A percentile compares a stretch with the other conserved stretches of the same genome.
phyloP scores from a whole-genome alignment of 2,329 filamentous ascomycete genomes.

The Phyllosticta paracitricarpa region DNA sequence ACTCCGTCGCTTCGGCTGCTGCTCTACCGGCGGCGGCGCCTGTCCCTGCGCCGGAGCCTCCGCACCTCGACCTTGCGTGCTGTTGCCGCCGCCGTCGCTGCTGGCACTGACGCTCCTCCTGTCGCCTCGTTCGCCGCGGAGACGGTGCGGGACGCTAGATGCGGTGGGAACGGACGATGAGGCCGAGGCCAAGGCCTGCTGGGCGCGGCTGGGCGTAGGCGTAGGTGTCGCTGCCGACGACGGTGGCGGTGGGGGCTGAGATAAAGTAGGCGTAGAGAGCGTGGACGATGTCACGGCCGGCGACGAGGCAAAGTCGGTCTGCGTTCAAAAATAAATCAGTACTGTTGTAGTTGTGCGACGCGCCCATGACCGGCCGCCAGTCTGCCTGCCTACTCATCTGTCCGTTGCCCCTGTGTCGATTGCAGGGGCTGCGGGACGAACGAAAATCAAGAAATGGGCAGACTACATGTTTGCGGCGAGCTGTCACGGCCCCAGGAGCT shows the following conservation, averaged over 20 bases:
- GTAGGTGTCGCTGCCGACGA: not conserved
- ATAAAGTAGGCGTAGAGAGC: not conserved
- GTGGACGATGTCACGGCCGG: not conserved
- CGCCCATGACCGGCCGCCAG: not conserved
- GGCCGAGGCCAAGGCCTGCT: not conserved
- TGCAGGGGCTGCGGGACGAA: not conserved
- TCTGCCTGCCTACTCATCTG: not conserved
- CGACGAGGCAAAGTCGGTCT: not conserved
- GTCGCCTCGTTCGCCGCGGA: not conserved
- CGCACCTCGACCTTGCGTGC: not conserved
- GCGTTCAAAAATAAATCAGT: not conserved
- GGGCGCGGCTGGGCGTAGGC: not conserved
- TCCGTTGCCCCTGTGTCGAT: not conserved
- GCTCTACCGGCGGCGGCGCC: slow-evolving; percentile 11
- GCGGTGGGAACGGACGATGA: not conserved
- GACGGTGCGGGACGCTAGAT: not conserved
- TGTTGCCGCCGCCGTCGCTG: not conserved
- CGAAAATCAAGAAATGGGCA: not conserved
- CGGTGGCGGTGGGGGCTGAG: not conserved
- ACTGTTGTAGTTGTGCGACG: not conserved
- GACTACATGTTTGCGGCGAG: slow-evolving; percentile 13
- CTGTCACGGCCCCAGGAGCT: not conserved
- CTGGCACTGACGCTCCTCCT: not conserved
- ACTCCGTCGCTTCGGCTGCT: slow-evolving; percentile 16
- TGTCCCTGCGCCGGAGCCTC: not conserved